Evolutionary conservation across 2,329 filamentous ascomycete genomes (phyloP).

Genomic region (Rutstroemia sp.): DNA sequence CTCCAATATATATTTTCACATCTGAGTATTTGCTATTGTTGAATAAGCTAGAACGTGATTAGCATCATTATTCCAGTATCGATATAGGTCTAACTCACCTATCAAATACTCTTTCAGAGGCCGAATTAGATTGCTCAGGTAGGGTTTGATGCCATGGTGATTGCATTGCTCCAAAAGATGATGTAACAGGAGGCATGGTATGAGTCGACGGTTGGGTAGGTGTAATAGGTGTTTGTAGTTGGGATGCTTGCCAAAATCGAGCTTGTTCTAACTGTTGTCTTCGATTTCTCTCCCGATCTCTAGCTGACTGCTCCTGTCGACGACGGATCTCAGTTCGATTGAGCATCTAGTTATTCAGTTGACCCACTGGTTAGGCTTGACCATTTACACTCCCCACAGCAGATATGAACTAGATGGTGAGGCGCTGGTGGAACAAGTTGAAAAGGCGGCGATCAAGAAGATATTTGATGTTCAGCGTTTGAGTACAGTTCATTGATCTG

Average conservation of each 20-base stretch:
- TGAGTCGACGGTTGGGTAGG: background rate
- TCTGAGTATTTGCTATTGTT: conserved; percentile 14
- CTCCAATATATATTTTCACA: conserved; percentile 12
- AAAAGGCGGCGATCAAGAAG: no score
- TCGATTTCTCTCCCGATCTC: conserved; percentile 3
- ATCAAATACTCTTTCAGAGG: conserved; percentile 6
- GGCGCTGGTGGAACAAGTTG: background rate
- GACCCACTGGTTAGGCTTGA: background rate
- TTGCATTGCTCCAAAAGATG: background rate
- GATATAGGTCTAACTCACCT: conserved; percentile 5
- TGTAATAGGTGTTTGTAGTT: background rate
- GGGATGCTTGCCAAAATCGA: background rate
- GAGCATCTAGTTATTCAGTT: no score
- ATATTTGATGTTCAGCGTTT: no score
- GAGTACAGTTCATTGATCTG: no score
- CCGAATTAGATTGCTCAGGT: background rate
- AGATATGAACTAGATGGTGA: background rate
- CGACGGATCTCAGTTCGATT: conserved; percentile 1
- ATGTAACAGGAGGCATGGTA: background rate
- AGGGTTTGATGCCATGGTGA: background rate
- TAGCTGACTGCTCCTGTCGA: conserved; percentile 5
- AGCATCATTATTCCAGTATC: conserved; percentile 2
- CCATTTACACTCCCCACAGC: background rate
- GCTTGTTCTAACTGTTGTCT: conserved; percentile 1
- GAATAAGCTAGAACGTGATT: conserved; percentile 8